Evolutionary conservation across 179 eudicot genomes (phyloP).

Genomic region (Spinacia oleracea): DNA sequence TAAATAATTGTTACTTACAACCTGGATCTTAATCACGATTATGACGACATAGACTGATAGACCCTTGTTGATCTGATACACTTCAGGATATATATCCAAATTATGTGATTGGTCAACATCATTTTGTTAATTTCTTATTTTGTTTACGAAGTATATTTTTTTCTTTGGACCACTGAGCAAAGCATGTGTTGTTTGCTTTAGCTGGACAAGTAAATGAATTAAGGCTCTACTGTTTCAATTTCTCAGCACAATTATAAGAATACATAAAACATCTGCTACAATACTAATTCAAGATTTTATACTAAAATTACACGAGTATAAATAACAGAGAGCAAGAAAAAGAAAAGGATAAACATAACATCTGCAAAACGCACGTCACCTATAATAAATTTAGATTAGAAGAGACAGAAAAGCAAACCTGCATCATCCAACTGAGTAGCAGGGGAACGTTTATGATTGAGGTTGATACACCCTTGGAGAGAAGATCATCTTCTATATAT

Average conservation of each 20-base stretch:
- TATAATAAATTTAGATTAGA: background rate
- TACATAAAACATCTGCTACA: background rate
- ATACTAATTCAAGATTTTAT: background rate
- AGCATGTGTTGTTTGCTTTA: background rate
- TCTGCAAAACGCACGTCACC: no score
- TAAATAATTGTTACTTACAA: no score
- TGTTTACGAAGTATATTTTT: no score
- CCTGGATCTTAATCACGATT: background rate
- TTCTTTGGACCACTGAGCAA: background rate
- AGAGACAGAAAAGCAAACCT: constrained; percentile 48
- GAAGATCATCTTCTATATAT: constrained; percentile 56
- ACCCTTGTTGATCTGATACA: background rate
- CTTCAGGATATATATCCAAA: no score
- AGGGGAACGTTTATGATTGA: constrained; percentile 54
- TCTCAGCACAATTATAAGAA: background rate
- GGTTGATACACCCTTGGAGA: constrained; percentile 43
- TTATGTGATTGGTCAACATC: no score
- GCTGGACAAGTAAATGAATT: background rate
- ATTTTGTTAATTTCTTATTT: no score
- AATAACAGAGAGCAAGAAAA: background rate
- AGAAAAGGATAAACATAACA: background rate
- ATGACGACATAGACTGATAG: background rate
- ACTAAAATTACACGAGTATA: background rate
- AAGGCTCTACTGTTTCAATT: background rate
- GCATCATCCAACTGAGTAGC: constrained; percentile 84